Base-by-base conservation (phyloP, 768 basidiomycete genomes). In the Mycena amicta region DNA sequence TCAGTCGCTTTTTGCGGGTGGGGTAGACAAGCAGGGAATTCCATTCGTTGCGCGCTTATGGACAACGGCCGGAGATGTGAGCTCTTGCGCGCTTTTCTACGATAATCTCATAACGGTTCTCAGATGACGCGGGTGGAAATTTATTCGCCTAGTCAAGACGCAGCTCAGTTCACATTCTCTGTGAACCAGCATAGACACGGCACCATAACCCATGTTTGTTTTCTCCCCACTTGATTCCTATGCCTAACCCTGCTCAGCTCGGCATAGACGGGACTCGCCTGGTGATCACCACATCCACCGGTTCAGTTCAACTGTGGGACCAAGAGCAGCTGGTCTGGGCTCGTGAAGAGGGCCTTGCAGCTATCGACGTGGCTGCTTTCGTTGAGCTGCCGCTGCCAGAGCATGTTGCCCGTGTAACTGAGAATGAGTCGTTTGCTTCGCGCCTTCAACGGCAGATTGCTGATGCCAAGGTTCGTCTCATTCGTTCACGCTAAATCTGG, bases 261-360 rank as follows among this genome's bases (percentile, higher is more conserved):
- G 77, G 86, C 1, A 69, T 87, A 50, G 83, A 88, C 51, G 72
- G 77, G 8, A 66, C 79, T 1, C 76, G 81, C 18, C 56, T 87
- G 5, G 69, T 86, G 20, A 54, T 93, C 20, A 86, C 87, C 1
- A 90, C 90, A 0, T 82, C 83, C n/a, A 88, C 89, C 2, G 93
- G 92, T 11, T 78, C 90, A 3, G 66, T 95, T 26, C 89, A 94
- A 63, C 72, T 89, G 8, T 92, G 92, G 90, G 75, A 84, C 47
- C 79, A 82, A 23, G 76, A 83, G 27, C 67, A 76, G 31, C 73
- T 84, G 27, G 77, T 81, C 27, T 96, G 93, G 93, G 83, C 81
- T 0, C 80, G 94, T 49, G 94, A 96, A 67, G 95, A 98, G 68
- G 80, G 84, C 1, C 77, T 96, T 11, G 76, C 91, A 0, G 77